Base-by-base conservation (phyloP, 805 yeast genomes). In the Wickerhamomyces bovis region DNA sequence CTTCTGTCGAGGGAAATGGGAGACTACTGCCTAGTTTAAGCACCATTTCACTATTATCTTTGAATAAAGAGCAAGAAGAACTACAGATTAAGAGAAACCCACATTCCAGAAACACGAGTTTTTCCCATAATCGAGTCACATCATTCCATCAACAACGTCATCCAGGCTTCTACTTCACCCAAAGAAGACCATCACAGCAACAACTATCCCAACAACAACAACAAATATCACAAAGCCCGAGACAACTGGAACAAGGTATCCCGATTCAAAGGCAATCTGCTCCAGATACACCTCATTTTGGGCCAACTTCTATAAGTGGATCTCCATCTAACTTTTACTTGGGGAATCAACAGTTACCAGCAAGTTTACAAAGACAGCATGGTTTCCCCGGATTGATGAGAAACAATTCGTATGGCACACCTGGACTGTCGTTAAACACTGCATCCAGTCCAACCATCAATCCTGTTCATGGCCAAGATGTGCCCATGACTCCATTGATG, bases 401-500 rank as follows among this genome's bases (percentile, higher is more conserved):
- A 31, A 43, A 49, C n/a, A 53, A 56, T 40, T 45, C 50, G 21
- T 47, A 21, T 21, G 56, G 56, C 3, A 48, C 48, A 23, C 20
- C 36, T 6, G 4, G 12, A 6, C 20, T 33, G 2, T 16, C 36
- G 9, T n/a, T 33, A 11, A 33, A 33, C 12, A 33, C 36, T 16
- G 36, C 20, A 8, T 16, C 11, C 19, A 56, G 60, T 4, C 63
- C 63, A 16, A 44, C 49, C n/a, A 43, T 58, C 26, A 40, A 39
- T 7, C 63, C 63, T 2, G 47, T 50, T 6, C 43, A 23, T 20
- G 42, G 39, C 9, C 44, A 40, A 15, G 54, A 49, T 16, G 55
- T 54, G 3, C 60, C 61, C 13, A 57, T 58, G 60, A 58, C 63
- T 6, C 63, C 63, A 3, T 43, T 59, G 39, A 45, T 55, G 53